Evolutionary conservation across 169 alveolate genomes (phyloP), one percentile per base, ranked within the genome.

Genomic region (Plasmodium yoelii): DNA sequence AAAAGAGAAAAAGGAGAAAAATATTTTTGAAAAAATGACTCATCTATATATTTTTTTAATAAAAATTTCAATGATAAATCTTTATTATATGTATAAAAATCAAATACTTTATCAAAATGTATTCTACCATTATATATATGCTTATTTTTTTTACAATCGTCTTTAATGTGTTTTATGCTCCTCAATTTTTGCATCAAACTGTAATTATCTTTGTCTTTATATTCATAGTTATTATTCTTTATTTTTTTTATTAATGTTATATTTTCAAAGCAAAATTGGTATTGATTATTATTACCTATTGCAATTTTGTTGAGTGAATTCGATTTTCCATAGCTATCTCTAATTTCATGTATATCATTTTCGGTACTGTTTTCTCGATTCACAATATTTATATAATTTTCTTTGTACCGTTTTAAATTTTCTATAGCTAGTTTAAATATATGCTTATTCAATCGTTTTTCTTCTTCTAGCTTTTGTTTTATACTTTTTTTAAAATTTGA

Each of bases 1-100:
- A 74, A 74, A 74, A 74, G 61, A 10, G 88, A 74, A 61, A 74
- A 61, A 13, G 88, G 88, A 55, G n/a, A 22, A 74, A 74, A 74
- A 65, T 74, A 51, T 4, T 15, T 60, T 74, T 61, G 42, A 10
- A 74, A 74, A 34, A 74, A 74, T 8, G 39, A 19, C 47, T 42
- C 57, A 55, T 74, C 88, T 28, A 63, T 67, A 0, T 73, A 61
- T 49, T 61, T 49, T 61, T 56, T 65, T 60, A 74, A 49, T 63
- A 74, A 61, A 12, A 19, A 7, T 53, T 61, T 59, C 26, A 74
- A 47, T 6, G 88, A 74, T 24, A 74, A 8, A 65, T 61, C 88
- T 4, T 61, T 74, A 42, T 74, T 74, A 74, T 47, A 74, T 24
- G 88, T 61, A 55, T 61, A 74, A 61, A 15, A 74, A 46, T 74